Evolutionary conservation across 148 eudicot genomes (phyloP).

Genomic region (Persicaria maculosa): DNA sequence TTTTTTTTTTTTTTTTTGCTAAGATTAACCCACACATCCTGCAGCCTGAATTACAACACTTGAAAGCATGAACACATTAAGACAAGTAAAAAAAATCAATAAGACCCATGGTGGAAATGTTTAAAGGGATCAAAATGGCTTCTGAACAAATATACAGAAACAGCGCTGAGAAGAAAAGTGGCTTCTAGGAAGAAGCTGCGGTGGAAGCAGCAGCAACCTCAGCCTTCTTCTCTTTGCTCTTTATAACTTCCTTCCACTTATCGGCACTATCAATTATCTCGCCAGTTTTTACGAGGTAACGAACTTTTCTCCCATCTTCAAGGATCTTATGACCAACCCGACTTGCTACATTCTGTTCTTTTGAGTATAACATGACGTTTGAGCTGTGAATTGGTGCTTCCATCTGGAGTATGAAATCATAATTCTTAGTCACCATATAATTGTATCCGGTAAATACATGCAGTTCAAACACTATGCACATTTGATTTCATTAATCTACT

Average conservation of each 20-base stretch:
- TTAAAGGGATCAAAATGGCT: constrained; percentile 2
- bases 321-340: constrained; percentile 84
- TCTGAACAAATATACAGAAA: constrained; percentile 11
- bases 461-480: not conserved
- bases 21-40: not conserved
- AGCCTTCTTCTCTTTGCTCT: constrained; percentile 55
- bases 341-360: constrained; percentile 71
- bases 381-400: constrained; percentile 96
- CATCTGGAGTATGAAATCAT: constrained; percentile 34
- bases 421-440: not conserved
- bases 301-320: constrained; percentile 79
- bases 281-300: constrained; percentile 93
- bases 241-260: constrained; percentile 62
- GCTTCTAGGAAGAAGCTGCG: constrained; percentile 15
- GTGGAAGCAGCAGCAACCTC: constrained; percentile 43
- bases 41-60: not conserved
- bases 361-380: constrained; percentile 91
- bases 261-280: constrained; percentile 88
- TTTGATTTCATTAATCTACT: not conserved
- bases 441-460: not conserved
- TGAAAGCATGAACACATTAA: not conserved
- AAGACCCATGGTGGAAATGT: not conserved
- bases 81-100: not conserved
- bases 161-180: not conserved
- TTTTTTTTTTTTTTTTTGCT: not conserved